Conservation (phyloP, 2,329 filamentous ascomycete genomes). For the Fonsecaea pugnacius region DNA sequence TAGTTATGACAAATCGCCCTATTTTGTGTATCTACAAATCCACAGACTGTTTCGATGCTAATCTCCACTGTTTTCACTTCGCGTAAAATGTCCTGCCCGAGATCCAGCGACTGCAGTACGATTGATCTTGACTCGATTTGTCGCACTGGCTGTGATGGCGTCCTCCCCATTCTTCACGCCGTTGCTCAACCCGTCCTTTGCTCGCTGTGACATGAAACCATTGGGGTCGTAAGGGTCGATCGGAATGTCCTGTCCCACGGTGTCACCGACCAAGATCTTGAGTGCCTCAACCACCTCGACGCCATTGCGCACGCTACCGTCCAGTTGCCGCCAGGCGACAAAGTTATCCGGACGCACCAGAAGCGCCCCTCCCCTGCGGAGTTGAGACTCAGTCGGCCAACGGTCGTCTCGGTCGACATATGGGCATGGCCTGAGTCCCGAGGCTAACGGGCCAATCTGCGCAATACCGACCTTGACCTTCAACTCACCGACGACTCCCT, state of each 20-base stretch:
- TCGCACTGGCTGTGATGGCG: slow-evolving; percentile 1
- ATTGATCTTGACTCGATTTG: slow-evolving; percentile 3
- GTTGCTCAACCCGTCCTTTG: neutral
- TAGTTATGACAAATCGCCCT: too few species aligned
- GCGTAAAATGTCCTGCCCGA: neutral
- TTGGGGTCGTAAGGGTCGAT: neutral
- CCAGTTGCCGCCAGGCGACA: neutral
- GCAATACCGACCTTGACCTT: slow-evolving; percentile 5
- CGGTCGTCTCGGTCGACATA: slow-evolving; percentile 8
- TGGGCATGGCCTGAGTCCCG: slow-evolving; percentile 6
- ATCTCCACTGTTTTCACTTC: neutral
- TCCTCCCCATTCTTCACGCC: neutral
- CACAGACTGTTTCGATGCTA: neutral
- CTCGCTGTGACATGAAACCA: neutral
- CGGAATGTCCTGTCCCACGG: neutral
- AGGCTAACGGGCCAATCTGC: slow-evolving; percentile 9
- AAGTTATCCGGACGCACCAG: slow-evolving; percentile 6
- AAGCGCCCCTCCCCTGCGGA: neutral
- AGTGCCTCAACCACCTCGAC: slow-evolving; percentile 1
- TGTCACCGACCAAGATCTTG: neutral
- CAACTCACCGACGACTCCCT: neutral
- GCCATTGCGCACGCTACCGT: neutral
- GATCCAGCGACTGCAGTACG: neutral
- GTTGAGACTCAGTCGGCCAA: neutral
- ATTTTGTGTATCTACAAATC: too few species aligned